Evolutionary conservation across 768 basidiomycete species (phyloP).

Genomic region (Mycena alexandri): DNA sequence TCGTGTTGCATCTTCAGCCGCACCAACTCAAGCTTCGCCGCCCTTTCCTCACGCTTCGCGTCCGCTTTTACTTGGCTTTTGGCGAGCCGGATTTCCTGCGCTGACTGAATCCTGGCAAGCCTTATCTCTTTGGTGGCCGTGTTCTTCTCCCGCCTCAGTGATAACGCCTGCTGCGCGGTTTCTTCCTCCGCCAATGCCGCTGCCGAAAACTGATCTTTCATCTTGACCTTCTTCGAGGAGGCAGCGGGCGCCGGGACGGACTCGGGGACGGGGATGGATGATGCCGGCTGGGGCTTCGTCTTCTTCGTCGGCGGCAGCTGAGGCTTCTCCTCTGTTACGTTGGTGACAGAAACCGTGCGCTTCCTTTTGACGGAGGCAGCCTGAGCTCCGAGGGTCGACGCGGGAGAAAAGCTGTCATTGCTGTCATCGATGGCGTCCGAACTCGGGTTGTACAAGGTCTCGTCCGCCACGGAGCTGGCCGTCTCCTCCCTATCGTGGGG

Average conservation of each 20-base stretch:
- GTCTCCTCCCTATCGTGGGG: constrained; percentile 6
- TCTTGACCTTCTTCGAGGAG: background rate
- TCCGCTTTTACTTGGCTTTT: background rate
- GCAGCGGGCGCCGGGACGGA: background rate
- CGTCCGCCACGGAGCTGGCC: background rate
- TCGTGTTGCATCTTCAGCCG: constrained; percentile 47
- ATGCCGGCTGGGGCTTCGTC: constrained; percentile 5
- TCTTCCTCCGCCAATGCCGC: constrained; percentile 19
- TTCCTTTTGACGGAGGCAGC: background rate
- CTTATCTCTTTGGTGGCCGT: background rate
- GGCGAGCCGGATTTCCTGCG: background rate
- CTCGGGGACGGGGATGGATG: constrained; percentile 2
- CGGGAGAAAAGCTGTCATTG: background rate
- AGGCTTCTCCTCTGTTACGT: background rate
- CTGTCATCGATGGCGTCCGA: background rate
- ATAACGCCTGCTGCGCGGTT: constrained; percentile 3
- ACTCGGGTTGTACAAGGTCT: background rate
- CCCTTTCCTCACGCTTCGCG: background rate
- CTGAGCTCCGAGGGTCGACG: background rate
- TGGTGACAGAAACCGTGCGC: background rate
- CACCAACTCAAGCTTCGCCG: background rate
- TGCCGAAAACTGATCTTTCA: constrained; percentile 14
- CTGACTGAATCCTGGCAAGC: background rate
- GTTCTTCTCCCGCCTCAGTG: constrained; percentile 10
- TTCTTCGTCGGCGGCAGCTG: background rate